Evolutionary conservation across 352 stramenopile species (phyloP), one percentile per base, ranked within the genome.

Genomic region (Peronosclerospora sorghi): DNA sequence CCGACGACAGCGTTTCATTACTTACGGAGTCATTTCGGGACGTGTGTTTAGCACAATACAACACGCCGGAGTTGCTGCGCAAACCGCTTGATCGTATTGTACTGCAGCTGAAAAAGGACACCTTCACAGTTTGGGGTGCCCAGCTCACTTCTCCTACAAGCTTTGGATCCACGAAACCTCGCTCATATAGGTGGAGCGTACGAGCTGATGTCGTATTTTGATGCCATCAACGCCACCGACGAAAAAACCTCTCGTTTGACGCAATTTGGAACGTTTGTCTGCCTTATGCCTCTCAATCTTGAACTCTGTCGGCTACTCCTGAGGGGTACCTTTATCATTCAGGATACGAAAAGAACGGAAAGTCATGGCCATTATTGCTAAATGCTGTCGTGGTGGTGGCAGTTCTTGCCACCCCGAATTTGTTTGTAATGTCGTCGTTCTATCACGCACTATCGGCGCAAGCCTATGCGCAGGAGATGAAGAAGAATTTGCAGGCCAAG

Each of bases 1-100:
- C 74, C 86, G 19, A 91, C 91, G n/a, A 79, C 73, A 5, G 87
- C 84, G 14, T 97, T 86, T 54, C 86, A 96, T 55, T 97, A 24
- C 94, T 93, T 54, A 69, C 75, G 0, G 45, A 82, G n/a, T 27
- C 54, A 27, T 93, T 93, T 38, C 56, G 69, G 6, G 59, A 72
- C 14, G 20, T 48, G 5, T 89, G 73, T 41, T 86, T 92, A 75
- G 55, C 65, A 8, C 73, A 86, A 35, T 90, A 85, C 51, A 83
- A 81, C 35, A 89, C 71, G 5, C 80, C 78, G 0, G 80, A 90
- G 53, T 65, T 90, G 32, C 51, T 93, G 9, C 77, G 80, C 23
- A 93, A 87, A 52, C 77, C 80, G 1, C 58, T 93, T 13, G 76
- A 90, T 27, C 74, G 80, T 2, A 84, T 86, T 13, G 68, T 93